These are phyloP conservation scores for Sordariomycetes sp. DNA, from an alignment of 2,329 filamentous ascomycete species.

Conservation along the genomic window DNA sequence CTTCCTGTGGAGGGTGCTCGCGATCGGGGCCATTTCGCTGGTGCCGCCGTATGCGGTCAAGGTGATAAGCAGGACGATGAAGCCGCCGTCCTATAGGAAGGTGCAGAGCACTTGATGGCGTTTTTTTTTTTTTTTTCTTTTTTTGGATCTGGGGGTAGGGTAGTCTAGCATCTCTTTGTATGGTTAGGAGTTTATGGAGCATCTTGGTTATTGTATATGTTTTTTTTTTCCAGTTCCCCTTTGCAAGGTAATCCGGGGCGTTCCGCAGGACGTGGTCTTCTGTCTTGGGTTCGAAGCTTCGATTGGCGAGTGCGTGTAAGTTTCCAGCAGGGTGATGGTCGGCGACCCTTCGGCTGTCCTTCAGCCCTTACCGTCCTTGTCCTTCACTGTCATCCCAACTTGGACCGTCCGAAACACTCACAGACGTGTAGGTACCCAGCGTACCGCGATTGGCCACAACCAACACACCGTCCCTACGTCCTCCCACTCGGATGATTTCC, in stretches of 20 bases:
- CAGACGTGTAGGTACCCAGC: not conserved
- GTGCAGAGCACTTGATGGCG: conserved; percentile 52
- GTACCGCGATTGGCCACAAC: not conserved
- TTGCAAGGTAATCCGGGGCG: not conserved
- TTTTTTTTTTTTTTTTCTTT: too few species aligned
- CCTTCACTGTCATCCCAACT: not conserved
- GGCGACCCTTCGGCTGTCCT: too few species aligned
- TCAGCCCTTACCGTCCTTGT: not conserved
- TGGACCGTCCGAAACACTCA: not conserved
- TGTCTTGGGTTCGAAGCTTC: too few species aligned
- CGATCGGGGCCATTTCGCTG: conserved; percentile 67
- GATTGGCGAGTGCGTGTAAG: too few species aligned
- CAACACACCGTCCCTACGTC: not conserved
- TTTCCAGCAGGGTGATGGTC: too few species aligned
- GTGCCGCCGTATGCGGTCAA: conserved; percentile 83
- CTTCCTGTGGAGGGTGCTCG: conserved; percentile 79
- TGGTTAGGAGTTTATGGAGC: not conserved
- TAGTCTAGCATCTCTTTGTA: not conserved
- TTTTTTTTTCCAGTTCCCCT: not conserved
- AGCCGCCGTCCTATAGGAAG: conserved; percentile 89
- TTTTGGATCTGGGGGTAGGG: too few species aligned
- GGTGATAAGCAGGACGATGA: conserved; percentile 70
- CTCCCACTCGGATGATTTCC: not conserved
- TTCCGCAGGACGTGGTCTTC: not conserved
- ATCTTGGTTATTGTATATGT: not conserved